Base-by-base conservation (phyloP, 345 rosid species). In the Syzygium aromaticum region DNA sequence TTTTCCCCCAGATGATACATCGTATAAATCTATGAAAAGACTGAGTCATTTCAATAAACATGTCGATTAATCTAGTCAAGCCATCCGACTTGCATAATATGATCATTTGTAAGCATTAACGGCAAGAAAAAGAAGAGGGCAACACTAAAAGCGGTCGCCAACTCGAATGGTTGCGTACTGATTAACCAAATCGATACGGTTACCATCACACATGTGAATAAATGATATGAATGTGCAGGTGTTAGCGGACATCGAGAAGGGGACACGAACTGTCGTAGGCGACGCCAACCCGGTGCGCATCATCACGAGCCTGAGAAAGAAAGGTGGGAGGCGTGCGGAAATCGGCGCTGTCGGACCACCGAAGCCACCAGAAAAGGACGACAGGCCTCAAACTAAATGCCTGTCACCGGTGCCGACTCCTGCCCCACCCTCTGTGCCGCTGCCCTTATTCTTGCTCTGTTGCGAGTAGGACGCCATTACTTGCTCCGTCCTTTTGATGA, bases 171-270 rank as follows among this genome's bases (percentile, higher is more conserved):
- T 85, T 27, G 30, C 46, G 8, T 46, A 25, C 52, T 13, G 49
- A 25, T 38, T 54, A 61, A n/a, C 27, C 13, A 56, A 0, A 59
- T 30, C 27, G 0, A 27, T 3, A 3, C 6, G 30, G 67, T 59
- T 27, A 7, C 67, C 67, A 59, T 59, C 13, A 59, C 16, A 1
- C 30, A 11, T 3, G 64, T 59, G 16, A 59, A 2, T 59, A 59
- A 59, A 59, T 27, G 67, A 12, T 27, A 1, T 57, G 86, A 85
- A 17, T 23, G 28, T 52, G 28, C 87, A 90, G 89, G 89, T 21
- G 59, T 90, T 7, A 21, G 85, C 78, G 43, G 87, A 88, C 23
- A 61, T 38, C 11, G 86, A 86, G 85, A 90, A 90, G 87, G 91
- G 88, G 46, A 85, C 52, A 12, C 57, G 86, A 5, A 90, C 57